Evolutionary conservation across 805 yeast genomes (phyloP).

Genomic region (Wickerhamomyces queroliae): DNA sequence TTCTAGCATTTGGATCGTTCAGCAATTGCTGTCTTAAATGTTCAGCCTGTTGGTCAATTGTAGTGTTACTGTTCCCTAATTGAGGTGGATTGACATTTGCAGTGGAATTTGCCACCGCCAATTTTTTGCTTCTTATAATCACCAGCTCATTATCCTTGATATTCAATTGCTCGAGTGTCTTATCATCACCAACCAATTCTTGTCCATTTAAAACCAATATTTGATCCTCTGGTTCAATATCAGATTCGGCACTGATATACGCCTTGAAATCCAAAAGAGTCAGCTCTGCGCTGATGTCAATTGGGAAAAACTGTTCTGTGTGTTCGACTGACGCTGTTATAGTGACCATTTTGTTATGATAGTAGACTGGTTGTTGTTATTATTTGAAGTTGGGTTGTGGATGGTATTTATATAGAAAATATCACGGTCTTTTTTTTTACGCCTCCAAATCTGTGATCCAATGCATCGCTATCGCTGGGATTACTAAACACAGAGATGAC

Average conservation of each 20-base stretch:
- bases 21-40: conserved; percentile 42
- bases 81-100: background rate
- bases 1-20: conserved; percentile 32
- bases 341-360: conserved; percentile 8
- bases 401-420: background rate
- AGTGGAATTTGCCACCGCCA: conserved; percentile 1
- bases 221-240: conserved; percentile 40
- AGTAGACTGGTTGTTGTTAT: background rate
- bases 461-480: background rate
- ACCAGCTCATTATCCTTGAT: conserved; percentile 55
- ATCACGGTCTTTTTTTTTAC: no score
- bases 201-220: conserved; percentile 42
- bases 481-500: background rate
- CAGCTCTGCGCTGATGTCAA: conserved; percentile 66
- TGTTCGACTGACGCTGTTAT: conserved; percentile 15
- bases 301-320: conserved; percentile 16
- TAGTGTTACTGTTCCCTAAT: conserved; percentile 1
- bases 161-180: conserved; percentile 40
- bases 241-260: conserved; percentile 65
- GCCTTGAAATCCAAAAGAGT: conserved; percentile 65
- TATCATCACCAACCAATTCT: conserved; percentile 26
- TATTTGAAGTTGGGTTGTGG: background rate
- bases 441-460: background rate
- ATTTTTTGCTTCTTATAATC: conserved; percentile 4
- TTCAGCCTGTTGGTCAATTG: conserved; percentile 33